Base-by-base conservation (phyloP, 805 yeast species). In the Yamadazyma olivae region DNA sequence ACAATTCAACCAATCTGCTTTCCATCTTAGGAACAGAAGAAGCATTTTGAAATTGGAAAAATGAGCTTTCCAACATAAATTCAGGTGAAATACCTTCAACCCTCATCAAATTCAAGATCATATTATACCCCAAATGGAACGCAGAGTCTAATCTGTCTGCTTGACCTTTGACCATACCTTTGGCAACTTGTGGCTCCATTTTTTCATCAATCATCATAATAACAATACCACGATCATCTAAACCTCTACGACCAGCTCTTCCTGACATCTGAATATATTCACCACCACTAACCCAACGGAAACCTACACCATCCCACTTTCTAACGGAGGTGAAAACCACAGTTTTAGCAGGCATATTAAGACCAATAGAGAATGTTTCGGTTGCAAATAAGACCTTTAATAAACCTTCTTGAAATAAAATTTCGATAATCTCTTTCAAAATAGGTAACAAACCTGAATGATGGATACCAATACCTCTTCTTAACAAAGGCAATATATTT, bases 251-350 rank as follows among this genome's bases (percentile, higher is more conserved):
- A 51, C 99, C 99, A 15, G 99, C 99, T 63, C 99, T 81, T 7
- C 99, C 99, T 30, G 96, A 87, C 99, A 93, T 93, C 67, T 93
- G 99, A 56, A 93, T 93, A 64, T 93, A 93, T 66, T 93, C 99
- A 70, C 99, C 99, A 41, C 99, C 99, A 38, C 96, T 86, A 21
- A 93, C 97, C 99, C 99, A 93, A 64, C 99, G 81, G 72, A 91
- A 89, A 14, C 91, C 95, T 44, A 78, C 80, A 51, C 99, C 99
- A 66, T 93, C 99, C 95, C 97, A 93, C 60, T 93, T 93, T 57
- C 99, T 79, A 15, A 93, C 99, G 22, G 91, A 86, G 0, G 99
- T 93, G 61, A 93, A 93, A 2, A 93, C 99, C 30, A 93, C 99
- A 0, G 99, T 93, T 53, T 93, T 93, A 8, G 99, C 98, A 51